Evolutionary conservation across 768 basidiomycete species (phyloP), one percentile per base, ranked within the genome.

Genomic region (Termitomyces sp.): DNA sequence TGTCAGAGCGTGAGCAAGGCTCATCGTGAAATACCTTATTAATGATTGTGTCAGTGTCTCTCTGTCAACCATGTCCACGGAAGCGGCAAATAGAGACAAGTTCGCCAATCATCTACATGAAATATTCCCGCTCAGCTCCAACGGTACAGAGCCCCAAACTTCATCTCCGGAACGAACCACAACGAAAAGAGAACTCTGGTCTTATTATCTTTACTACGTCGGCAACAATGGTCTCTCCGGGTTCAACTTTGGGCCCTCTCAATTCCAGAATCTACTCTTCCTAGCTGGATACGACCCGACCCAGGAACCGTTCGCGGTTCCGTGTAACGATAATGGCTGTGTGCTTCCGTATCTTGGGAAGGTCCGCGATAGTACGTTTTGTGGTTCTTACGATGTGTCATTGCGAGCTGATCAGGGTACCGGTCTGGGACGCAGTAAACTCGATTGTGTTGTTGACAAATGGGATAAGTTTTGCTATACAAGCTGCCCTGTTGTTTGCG

Each of bases 381-480:
- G 2, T 45, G 32, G 18, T 22, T 54, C 28, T 38, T 50, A 13
- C 36, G 13, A 40, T 53, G 42, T 39, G 56, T 39, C 15, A 18
- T 7, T 45, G 28, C n/a, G 3, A 36, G 18, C 46, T 51, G 28
- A 58, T 33, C 1, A 20, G n/a, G 24, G 24, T 9, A n/a, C n/a
- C 2, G 28, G 28, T 28, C 32, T n/a, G 22, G 32, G 38, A 46
- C 11, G 24, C 66, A 90, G 88, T 90, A 59, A 92, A 90, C 66
- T 88, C 90, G 2, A 89, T 91, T 63, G 88, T 91, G 5, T 79
- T 91, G 28, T 77, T 91, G 58, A 91, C 89, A 8, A 92, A 92
- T 66, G 90, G 91, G 4, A 85, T 92, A 48, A 88, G 87, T 62
- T 91, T 91, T 67, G 89, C 88, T 0, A 79, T 92, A 32, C 90